These are phyloP conservation scores for Pseudogymnoascus sp. DNA, from an alignment of 2,329 filamentous ascomycete genomes.

Conservation along the genomic window DNA sequence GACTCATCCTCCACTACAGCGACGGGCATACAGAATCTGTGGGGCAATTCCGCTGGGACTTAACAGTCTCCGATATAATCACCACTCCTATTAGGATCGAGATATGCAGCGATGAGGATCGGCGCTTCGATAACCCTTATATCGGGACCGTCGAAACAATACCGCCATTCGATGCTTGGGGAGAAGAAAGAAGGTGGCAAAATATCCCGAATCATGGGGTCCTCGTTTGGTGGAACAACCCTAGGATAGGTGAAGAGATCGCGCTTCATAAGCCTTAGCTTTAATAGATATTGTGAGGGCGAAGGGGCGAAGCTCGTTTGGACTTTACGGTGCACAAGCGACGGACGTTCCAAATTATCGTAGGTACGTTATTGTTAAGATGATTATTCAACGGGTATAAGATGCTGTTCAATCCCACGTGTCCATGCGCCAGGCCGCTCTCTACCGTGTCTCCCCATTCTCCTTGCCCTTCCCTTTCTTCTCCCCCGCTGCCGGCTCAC, in stretches of 20 bases:
- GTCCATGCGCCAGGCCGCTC: background rate
- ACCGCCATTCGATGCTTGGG: background rate
- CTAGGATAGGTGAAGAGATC: background rate
- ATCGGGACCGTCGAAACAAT: background rate
- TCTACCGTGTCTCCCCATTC: background rate
- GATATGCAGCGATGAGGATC: background rate
- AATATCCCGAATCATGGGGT: background rate
- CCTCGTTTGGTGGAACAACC: background rate
- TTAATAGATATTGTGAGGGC: background rate
- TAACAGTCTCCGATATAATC: background rate
- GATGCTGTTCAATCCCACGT: background rate
- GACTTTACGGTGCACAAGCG: background rate
- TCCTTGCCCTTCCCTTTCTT: background rate
- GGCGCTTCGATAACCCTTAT: background rate
- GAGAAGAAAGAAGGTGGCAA: background rate
- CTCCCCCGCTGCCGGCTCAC: background rate
- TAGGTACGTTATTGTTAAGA: background rate
- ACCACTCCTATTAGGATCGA: background rate
- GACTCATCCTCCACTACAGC: background rate
- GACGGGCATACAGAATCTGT: background rate
- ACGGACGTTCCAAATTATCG: background rate
- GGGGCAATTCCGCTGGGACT: background rate
- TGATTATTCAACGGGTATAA: slow-evolving; percentile 4
- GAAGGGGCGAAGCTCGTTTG: background rate
- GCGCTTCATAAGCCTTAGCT: background rate